Conservation (phyloP, 2,329 filamentous ascomycete species). For the Phoma sp. region DNA sequence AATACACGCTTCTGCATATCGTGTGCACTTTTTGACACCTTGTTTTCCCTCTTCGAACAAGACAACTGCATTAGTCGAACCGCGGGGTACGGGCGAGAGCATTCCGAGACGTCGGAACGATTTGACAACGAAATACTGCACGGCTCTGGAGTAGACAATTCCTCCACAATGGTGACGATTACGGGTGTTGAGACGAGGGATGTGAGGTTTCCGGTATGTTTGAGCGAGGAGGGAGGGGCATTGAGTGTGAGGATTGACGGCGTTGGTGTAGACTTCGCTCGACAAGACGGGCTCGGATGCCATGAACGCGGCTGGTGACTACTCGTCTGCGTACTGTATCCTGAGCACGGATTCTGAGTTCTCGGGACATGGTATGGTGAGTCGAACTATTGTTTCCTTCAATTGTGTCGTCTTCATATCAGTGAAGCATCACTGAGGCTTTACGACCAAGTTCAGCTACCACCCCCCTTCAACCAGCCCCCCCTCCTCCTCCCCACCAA, state of each 20-base stretch:
- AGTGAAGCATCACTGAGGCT: no score
- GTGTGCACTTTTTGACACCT: not conserved
- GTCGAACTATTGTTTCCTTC: slow-evolving; percentile 11
- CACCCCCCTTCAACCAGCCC: no score
- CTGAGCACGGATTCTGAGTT: slow-evolving; percentile 76
- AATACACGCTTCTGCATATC: not conserved
- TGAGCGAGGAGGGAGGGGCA: not conserved
- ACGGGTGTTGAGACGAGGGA: slow-evolving; percentile 54
- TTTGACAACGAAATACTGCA: not conserved
- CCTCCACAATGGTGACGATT: slow-evolving; percentile 53
- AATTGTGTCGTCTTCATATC: no score
- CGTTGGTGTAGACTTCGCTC: slow-evolving; percentile 70
- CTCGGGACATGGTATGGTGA: slow-evolving; percentile 79
- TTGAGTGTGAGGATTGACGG: not conserved
- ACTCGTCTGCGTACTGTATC: slow-evolving; percentile 94
- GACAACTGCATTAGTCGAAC: not conserved
- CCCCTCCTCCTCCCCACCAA: not conserved
- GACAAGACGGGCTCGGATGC: slow-evolving; percentile 97
- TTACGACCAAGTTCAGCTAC: no score
- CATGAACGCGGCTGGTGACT: slow-evolving; percentile 94
- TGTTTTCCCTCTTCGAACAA: not conserved
- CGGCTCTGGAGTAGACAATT: no score
- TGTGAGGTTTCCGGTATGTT: slow-evolving; percentile 56
- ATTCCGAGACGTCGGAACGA: slow-evolving; percentile 15
- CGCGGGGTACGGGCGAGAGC: not conserved